Conservation (phyloP, 2,329 filamentous ascomycete genomes). For the Phialemoniopsis sp. region DNA sequence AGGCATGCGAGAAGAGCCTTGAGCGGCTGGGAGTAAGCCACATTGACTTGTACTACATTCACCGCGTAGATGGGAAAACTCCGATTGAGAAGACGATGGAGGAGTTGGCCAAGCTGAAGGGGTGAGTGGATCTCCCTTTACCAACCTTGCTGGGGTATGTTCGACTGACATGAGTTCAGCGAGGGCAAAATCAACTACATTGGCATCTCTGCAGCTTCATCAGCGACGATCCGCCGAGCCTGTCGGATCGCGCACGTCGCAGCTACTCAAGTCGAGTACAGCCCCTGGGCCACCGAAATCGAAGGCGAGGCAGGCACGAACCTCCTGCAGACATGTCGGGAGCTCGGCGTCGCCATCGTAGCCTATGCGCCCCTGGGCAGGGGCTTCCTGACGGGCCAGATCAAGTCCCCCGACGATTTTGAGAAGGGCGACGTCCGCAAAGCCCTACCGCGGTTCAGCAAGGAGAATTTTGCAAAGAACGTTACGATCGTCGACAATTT, state of each 20-base stretch:
- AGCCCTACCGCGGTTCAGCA: slow-evolving; percentile 40
- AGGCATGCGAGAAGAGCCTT: slow-evolving; percentile 28
- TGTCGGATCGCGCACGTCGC: slow-evolving; percentile 43
- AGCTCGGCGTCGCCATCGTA: slow-evolving; percentile 53
- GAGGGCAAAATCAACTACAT: slow-evolving; percentile 55
- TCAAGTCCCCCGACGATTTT: slow-evolving; percentile 40
- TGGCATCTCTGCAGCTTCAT: slow-evolving; percentile 48
- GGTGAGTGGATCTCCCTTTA: slow-evolving; percentile 9
- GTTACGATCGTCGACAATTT: slow-evolving; percentile 47
- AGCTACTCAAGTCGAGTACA: slow-evolving; percentile 47
- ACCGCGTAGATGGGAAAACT: slow-evolving; percentile 6
- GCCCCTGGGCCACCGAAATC: slow-evolving; percentile 51
- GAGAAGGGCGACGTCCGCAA: slow-evolving; percentile 42
- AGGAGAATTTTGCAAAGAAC: slow-evolving; percentile 53
- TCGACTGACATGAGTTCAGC: slow-evolving; percentile 26
- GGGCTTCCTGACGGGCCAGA: slow-evolving; percentile 49
- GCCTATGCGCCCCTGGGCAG: slow-evolving; percentile 57
- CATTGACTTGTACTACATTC: slow-evolving; percentile 48
- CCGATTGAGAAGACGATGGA: slow-evolving; percentile 9
- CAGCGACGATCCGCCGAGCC: slow-evolving; percentile 45
- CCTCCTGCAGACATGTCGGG: slow-evolving; percentile 49
- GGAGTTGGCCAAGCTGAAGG: slow-evolving; percentile 5
- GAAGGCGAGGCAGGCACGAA: slow-evolving; percentile 42
- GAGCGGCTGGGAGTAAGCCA: slow-evolving; percentile 42
- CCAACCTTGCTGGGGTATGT: background rate